phyloP scores from a whole-genome alignment of 805 yeast genomes.

The Zygoascus bituminiphila region DNA sequence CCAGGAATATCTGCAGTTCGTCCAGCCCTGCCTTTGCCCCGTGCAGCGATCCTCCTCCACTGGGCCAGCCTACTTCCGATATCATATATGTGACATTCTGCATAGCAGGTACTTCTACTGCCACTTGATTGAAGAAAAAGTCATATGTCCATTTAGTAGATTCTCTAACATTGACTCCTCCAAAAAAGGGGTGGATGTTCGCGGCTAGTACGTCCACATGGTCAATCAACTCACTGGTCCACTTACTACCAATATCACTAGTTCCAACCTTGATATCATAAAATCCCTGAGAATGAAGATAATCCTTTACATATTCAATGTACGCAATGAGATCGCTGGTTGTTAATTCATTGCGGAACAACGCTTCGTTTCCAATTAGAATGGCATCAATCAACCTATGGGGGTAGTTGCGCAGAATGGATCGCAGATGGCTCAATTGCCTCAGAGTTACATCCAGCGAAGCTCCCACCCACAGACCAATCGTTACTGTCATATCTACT shows the following conservation, averaged over 20 bases:
- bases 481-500: constrained; percentile 46
- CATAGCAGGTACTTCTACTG: constrained; percentile 13
- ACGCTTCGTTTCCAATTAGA: constrained; percentile 55
- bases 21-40: constrained; percentile 40
- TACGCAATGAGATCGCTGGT: constrained; percentile 32
- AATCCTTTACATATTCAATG: constrained; percentile 36
- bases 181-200: constrained; percentile 61
- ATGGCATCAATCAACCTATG: constrained; percentile 41
- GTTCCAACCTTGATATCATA: constrained; percentile 50
- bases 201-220: constrained; percentile 52
- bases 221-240: constrained; percentile 33
- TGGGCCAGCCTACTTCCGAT: constrained; percentile 71
- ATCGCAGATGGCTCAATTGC: constrained; percentile 41
- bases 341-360: constrained; percentile 44
- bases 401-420: constrained; percentile 38
- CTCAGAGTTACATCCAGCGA: constrained; percentile 37
- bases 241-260: constrained; percentile 46
- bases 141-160: constrained; percentile 49
- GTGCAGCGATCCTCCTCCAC: constrained; percentile 43
- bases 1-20: constrained; percentile 41
- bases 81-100: constrained; percentile 30
- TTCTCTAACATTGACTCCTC: constrained; percentile 41
- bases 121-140: constrained; percentile 37
- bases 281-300: constrained; percentile 28
- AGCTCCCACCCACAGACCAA: constrained; percentile 57